These are phyloP conservation scores for Debaryomyces castellii DNA, from an alignment of 805 yeast species.

Conservation along the genomic window DNA sequence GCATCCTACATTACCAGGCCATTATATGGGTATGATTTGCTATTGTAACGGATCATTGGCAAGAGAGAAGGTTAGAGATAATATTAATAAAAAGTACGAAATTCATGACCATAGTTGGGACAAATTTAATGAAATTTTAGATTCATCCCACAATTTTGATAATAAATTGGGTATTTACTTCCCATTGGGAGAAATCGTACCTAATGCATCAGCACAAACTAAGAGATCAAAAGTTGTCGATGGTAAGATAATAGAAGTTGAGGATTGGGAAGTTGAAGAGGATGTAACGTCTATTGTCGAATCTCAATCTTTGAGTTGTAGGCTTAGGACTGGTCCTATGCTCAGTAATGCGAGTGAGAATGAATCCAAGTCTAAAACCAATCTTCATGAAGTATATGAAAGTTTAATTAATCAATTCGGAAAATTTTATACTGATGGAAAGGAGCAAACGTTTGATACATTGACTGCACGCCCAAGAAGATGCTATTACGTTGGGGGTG, in stretches of 20 bases:
- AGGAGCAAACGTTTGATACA: constrained; percentile 42
- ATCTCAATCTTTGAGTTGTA: constrained; percentile 82
- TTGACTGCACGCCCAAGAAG: constrained; percentile 60
- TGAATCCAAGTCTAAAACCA: constrained; percentile 7
- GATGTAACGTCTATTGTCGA: constrained; percentile 82
- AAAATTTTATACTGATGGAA: constrained; percentile 49
- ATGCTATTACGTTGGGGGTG: constrained; percentile 86
- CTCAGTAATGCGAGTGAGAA: constrained; percentile 33
- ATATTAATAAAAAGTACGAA: constrained; percentile 47
- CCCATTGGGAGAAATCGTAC: constrained; percentile 89
- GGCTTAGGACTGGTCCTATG: constrained; percentile 78
- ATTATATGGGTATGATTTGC: constrained; percentile 94
- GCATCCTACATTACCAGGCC: constrained; percentile 76
- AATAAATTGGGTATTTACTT: constrained; percentile 73
- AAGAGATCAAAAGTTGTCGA: constrained; percentile 47
- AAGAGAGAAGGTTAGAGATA: constrained; percentile 71
- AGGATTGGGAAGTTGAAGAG: constrained; percentile 49
- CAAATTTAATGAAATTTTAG: constrained; percentile 56
- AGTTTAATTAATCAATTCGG: constrained; percentile 36
- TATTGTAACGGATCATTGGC: constrained; percentile 91
- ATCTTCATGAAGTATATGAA: constrained; percentile 20
- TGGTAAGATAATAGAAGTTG: constrained; percentile 22
- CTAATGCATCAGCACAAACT: constrained; percentile 68
- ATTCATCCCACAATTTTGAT: constrained; percentile 32
- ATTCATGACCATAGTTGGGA: constrained; percentile 49